Conservation (phyloP, 2,329 filamentous ascomycete genomes). For the Bimuria novae-zelandiae region DNA sequence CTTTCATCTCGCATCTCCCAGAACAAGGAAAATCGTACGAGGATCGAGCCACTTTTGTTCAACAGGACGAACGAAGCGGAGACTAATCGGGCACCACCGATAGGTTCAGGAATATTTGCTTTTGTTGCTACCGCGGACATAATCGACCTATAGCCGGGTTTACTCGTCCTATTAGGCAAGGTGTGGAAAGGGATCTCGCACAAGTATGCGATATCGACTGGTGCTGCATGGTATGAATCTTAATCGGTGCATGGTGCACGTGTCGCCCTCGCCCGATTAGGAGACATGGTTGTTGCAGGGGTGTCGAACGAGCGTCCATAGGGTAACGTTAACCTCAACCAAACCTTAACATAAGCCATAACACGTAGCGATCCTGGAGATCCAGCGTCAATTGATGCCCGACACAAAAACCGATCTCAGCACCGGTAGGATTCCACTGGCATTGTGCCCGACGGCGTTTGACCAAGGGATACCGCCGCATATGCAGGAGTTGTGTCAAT, state of each 20-base stretch:
- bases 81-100: not conserved
- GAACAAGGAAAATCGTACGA: slow-evolving; percentile 1
- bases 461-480: not conserved
- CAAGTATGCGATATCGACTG: not conserved
- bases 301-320: not conserved
- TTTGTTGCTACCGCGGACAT: too few species aligned
- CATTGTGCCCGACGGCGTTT: not conserved
- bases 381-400: not conserved
- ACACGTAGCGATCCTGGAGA: not conserved
- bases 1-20: not conserved
- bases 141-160: too few species aligned
- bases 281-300: not conserved
- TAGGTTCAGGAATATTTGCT: not conserved
- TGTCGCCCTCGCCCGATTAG: too few species aligned
- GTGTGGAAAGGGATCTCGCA: not conserved
- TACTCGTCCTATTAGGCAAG: too few species aligned
- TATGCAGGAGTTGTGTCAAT: not conserved
- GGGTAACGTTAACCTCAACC: too few species aligned
- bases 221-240: not conserved
- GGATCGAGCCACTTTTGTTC: not conserved
- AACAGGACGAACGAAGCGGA: not conserved
- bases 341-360: not conserved
- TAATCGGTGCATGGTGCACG: not conserved
- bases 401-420: not conserved
- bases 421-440: not conserved